Conservation (phyloP, 2,329 filamentous ascomycete species). For the Colletotrichum tanaceti region DNA sequence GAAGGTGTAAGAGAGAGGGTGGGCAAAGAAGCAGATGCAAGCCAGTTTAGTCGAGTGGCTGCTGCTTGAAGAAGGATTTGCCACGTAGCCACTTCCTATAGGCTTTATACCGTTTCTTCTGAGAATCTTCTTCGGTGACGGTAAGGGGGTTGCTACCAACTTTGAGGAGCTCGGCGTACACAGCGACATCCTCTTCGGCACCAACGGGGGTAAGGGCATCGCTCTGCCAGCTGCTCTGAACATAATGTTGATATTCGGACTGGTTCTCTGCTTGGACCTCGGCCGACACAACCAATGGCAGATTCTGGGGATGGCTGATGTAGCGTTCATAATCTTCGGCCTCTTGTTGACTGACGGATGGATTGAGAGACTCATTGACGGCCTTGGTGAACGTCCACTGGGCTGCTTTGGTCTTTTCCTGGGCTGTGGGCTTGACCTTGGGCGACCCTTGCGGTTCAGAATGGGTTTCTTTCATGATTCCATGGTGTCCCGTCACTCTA, state of each 20-base stretch:
- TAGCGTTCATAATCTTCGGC: conserved; percentile 89
- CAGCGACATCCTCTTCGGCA: conserved; percentile 73
- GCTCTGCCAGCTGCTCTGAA: conserved; percentile 74
- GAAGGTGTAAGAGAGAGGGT: not conserved
- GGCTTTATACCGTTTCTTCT: conserved; percentile 96
- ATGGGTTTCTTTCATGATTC: conserved; percentile 68
- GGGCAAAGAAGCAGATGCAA: not conserved
- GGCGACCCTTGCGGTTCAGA: conserved; percentile 42
- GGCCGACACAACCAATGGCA: conserved; percentile 82
- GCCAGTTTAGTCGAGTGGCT: conserved; percentile 66
- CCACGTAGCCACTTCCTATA: conserved; percentile 95
- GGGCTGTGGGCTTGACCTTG: conserved; percentile 66
- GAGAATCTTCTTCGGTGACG: conserved; percentile 85
- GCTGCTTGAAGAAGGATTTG: conserved; percentile 96
- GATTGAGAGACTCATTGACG: conserved; percentile 86
- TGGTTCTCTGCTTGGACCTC: conserved; percentile 71
- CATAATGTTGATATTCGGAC: conserved; percentile 82
- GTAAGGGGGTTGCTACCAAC: conserved; percentile 87
- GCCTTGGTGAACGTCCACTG: conserved; percentile 92
- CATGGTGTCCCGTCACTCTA: conserved; percentile 48
- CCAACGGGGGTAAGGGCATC: conserved; percentile 61
- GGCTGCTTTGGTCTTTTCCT: conserved; percentile 83
- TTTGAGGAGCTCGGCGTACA: conserved; percentile 81
- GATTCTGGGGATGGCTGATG: conserved; percentile 86
- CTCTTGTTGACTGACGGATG: conserved; percentile 80